These are phyloP conservation scores for Aphanocladium album DNA, from an alignment of 2,329 filamentous ascomycete genomes.

Conservation along the genomic window DNA sequence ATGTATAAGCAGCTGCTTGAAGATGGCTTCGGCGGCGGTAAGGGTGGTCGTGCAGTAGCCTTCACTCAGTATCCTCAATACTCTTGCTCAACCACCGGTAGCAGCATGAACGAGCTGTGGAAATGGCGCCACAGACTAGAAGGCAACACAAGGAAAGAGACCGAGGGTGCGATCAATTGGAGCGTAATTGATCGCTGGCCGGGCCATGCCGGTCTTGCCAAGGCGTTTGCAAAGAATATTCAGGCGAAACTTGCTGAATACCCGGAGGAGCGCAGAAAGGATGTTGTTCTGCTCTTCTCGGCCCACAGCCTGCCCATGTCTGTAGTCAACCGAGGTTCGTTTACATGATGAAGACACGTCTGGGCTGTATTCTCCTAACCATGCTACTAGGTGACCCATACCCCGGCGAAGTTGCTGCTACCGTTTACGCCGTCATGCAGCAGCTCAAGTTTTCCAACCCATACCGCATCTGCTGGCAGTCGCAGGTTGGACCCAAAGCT, in stretches of 20 bases:
- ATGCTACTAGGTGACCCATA: constrained; percentile 73
- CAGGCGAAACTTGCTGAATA: constrained; percentile 80
- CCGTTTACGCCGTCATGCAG: constrained; percentile 95
- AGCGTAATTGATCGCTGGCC: constrained; percentile 98
- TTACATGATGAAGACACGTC: no score
- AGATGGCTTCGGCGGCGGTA: constrained; percentile 86
- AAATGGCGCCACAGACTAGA: constrained; percentile 90
- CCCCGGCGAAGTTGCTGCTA: constrained; percentile 90
- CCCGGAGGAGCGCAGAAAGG: constrained; percentile 69
- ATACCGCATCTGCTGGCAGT: constrained; percentile 95
- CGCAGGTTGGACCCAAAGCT: constrained; percentile 89
- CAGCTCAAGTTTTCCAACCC: constrained; percentile 81
- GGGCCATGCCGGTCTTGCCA: constrained; percentile 80
- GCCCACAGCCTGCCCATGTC: constrained; percentile 96
- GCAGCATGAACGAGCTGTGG: constrained; percentile 95
- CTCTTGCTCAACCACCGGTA: constrained; percentile 94
- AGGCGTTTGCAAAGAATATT: constrained; percentile 90
- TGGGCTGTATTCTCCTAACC: constrained; percentile 22
- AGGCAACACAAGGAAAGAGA: constrained; percentile 57
- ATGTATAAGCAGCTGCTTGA: constrained; percentile 79
- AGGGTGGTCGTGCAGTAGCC: constrained; percentile 87
- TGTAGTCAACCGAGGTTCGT: constrained; percentile 81
- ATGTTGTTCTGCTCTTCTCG: constrained; percentile 86
- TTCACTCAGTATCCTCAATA: constrained; percentile 99
- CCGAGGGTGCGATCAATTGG: constrained; percentile 76